These are phyloP conservation scores for Miscanthus sacchariflorus DNA, from an alignment of 202 grass and related monocot genomes.

Conservation along the genomic window DNA sequence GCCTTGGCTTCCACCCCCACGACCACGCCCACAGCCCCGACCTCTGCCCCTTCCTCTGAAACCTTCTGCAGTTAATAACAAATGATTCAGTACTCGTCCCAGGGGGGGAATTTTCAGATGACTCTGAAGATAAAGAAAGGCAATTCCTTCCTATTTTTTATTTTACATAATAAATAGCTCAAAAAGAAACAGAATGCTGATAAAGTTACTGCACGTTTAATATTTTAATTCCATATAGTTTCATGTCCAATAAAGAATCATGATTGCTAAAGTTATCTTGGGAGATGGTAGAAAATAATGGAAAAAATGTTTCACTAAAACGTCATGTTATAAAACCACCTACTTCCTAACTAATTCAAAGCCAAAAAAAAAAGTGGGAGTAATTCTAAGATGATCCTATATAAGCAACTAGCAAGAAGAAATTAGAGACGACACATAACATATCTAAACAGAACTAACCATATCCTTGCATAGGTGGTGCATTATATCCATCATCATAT, in stretches of 20 bases:
- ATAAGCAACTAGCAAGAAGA: slow-evolving; percentile 2
- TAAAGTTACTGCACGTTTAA: neutral
- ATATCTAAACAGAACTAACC: slow-evolving; percentile 51
- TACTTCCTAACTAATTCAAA: neutral
- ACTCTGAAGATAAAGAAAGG: neutral
- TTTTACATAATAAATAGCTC: neutral
- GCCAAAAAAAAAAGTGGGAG: neutral
- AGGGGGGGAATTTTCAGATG: neutral
- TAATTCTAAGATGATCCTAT: slow-evolving; percentile 1
- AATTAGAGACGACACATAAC: neutral
- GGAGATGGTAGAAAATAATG: neutral
- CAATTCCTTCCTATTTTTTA: neutral
- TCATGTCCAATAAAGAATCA: neutral
- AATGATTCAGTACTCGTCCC: slow-evolving; percentile 5
- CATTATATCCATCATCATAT: slow-evolving; percentile 63
- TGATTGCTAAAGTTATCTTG: neutral
- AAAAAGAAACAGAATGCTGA: neutral
- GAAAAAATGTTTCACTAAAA: neutral
- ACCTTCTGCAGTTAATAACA: slow-evolving; percentile 42
- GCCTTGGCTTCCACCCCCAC: slow-evolving; percentile 40
- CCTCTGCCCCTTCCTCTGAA: slow-evolving; percentile 48
- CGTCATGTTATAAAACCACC: neutral
- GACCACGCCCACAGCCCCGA: slow-evolving; percentile 25
- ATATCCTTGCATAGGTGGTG: slow-evolving; percentile 54
- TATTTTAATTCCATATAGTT: neutral